Evolutionary conservation across 1,139 yeast genomes (phyloP).

Genomic region (Hyphopichia burtonii): DNA sequence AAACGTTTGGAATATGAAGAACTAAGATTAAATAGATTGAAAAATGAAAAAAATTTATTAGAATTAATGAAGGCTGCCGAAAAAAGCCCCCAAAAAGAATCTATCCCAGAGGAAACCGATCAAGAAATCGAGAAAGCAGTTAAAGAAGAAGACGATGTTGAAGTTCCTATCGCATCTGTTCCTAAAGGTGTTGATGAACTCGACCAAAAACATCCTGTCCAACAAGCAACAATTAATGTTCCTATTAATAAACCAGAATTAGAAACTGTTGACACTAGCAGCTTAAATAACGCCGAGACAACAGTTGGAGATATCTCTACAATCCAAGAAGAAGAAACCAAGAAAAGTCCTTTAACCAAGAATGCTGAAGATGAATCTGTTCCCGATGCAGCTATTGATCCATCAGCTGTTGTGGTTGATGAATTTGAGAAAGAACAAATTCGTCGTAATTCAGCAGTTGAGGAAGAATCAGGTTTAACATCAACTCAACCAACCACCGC

Average conservation of each 20-base stretch:
- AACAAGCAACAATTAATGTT: slow-evolving; percentile 1
- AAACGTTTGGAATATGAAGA: slow-evolving; percentile 33
- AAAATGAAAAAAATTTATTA: slow-evolving; percentile 18
- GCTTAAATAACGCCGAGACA: slow-evolving; percentile 7
- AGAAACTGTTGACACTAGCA: slow-evolving; percentile 6
- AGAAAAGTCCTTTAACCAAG: not conserved
- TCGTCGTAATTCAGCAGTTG: slow-evolving; percentile 4
- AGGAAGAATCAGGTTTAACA: not conserved
- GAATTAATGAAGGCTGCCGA: slow-evolving; percentile 10
- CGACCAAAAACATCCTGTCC: no score
- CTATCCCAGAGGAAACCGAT: slow-evolving; percentile 2
- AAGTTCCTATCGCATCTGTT: slow-evolving; percentile 14
- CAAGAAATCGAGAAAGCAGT: slow-evolving; percentile 6
- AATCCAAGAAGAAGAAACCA: slow-evolving; percentile 3
- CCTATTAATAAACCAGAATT: slow-evolving; percentile 11
- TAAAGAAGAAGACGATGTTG: slow-evolving; percentile 7
- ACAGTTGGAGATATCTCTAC: not conserved
- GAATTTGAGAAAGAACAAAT: slow-evolving; percentile 22
- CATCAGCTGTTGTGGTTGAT: slow-evolving; percentile 20
- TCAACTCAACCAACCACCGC: not conserved
- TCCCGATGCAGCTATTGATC: slow-evolving; percentile 14
- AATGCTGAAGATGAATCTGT: not conserved
- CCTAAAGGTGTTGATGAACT: slow-evolving; percentile 20
- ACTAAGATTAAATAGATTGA: slow-evolving; percentile 19
- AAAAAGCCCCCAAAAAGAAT: not conserved